Percentiles rank a stretch among this genome's conserved stretches.
phyloP scores from a whole-genome alignment of 345 rosid genomes.

The Eucalyptus regnans region DNA sequence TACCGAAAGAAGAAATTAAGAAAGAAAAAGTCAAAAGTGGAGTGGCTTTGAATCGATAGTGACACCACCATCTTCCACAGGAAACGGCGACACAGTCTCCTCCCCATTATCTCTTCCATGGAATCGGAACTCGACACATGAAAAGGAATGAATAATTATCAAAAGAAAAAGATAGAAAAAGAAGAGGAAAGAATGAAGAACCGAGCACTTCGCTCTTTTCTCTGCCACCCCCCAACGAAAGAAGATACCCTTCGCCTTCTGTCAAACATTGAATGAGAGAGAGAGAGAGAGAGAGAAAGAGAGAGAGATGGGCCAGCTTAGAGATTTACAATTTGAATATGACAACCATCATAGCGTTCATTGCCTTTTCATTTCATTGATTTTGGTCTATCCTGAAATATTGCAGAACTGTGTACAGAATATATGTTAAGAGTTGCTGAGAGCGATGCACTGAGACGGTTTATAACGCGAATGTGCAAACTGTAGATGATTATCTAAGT shows the following conservation, averaged over 20 bases:
- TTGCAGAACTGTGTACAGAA: neutral
- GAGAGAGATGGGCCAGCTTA: neutral
- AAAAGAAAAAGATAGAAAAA: neutral
- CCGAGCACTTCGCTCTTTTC: neutral
- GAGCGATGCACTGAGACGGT: neutral
- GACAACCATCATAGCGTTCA: neutral
- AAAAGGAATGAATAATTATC: neutral
- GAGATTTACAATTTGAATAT: neutral
- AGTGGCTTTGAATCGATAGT: slow-evolving; percentile 2
- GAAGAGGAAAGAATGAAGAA: neutral
- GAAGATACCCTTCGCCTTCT: neutral
- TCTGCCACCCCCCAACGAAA: neutral
- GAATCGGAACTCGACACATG: slow-evolving; percentile 24
- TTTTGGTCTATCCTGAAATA: neutral
- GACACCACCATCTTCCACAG: slow-evolving; percentile 4
- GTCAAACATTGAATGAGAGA: neutral
- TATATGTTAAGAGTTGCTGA: neutral
- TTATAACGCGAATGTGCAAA: neutral
- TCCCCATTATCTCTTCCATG: slow-evolving; percentile 7
- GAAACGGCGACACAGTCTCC: slow-evolving; percentile 7
- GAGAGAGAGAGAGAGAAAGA: neutral
- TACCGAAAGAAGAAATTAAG: neutral
- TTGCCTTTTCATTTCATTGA: neutral
- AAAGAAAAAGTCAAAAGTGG: neutral
- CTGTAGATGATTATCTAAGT: neutral